These are phyloP conservation scores for Lactarius akahatsu DNA, from an alignment of 768 basidiomycete species.

Conservation along the genomic window DNA sequence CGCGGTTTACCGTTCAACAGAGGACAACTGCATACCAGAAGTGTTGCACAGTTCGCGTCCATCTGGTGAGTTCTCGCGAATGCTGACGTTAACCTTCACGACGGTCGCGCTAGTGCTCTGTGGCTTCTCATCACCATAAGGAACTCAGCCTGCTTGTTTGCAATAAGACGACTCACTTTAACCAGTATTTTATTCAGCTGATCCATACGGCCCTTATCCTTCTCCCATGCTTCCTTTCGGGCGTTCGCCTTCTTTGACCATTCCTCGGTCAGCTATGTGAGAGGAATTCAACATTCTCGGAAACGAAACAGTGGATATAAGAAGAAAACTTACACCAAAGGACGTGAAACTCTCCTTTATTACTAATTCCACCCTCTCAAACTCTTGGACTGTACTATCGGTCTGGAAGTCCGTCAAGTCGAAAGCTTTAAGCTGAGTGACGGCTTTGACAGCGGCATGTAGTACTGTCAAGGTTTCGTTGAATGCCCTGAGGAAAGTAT, in stretches of 20 bases:
- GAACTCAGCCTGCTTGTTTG: background rate
- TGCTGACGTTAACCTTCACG: slow-evolving; percentile 8
- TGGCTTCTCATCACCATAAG: slow-evolving; percentile 4
- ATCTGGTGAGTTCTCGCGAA: background rate
- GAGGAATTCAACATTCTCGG: background rate
- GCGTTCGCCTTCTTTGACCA: background rate
- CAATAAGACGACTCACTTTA: slow-evolving; percentile 3
- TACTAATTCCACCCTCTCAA: background rate
- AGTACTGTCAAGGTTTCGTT: slow-evolving; percentile 8
- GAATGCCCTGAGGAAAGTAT: slow-evolving; percentile 9
- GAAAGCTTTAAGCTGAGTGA: slow-evolving; percentile 1
- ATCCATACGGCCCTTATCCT: slow-evolving; percentile 15
- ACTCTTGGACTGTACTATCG: background rate
- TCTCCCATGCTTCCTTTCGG: slow-evolving; percentile 5
- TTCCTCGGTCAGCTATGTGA: background rate
- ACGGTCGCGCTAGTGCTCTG: background rate
- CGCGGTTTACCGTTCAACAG: background rate
- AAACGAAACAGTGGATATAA: background rate
- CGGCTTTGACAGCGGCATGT: slow-evolving; percentile 1
- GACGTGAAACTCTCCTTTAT: slow-evolving; percentile 8
- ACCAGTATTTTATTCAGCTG: background rate
- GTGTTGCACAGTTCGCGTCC: background rate
- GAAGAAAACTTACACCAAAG: background rate
- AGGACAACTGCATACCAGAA: slow-evolving; percentile 8
- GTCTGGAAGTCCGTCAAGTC: background rate